phyloP scores from a whole-genome alignment of 306 rosid genomes.

The Medicago lupulina region DNA sequence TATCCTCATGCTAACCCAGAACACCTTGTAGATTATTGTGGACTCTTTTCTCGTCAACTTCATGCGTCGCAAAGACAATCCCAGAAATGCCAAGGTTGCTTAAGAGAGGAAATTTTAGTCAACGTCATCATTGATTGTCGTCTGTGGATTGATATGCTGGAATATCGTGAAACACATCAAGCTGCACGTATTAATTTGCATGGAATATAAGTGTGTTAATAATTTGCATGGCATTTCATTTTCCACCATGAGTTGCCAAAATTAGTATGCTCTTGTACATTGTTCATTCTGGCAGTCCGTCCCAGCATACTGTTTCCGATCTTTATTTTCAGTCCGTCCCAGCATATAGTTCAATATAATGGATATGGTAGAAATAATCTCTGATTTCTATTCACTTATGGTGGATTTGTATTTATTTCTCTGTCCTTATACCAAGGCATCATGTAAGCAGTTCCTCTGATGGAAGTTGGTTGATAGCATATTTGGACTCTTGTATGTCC shows the following conservation, averaged over 20 bases:
- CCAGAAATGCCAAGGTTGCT: slow-evolving; percentile 50
- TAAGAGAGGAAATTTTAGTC: slow-evolving; percentile 32
- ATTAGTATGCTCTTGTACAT: no score
- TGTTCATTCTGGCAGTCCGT: slow-evolving; percentile 1
- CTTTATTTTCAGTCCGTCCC: neutral
- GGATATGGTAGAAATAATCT: neutral
- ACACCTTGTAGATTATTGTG: slow-evolving; percentile 59
- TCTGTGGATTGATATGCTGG: no score
- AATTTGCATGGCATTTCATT: no score
- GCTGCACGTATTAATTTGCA: no score
- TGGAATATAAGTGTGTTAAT: no score
- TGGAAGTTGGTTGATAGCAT: neutral
- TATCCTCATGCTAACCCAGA: slow-evolving; percentile 43
- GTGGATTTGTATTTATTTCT: neutral
- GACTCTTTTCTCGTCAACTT: slow-evolving; percentile 73
- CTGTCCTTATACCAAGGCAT: neutral
- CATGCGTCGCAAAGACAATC: slow-evolving; percentile 55
- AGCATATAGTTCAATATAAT: neutral
- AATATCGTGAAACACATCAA: no score
- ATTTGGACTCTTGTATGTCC: neutral
- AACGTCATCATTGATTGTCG: no score
- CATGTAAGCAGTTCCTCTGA: neutral
- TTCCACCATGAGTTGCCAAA: no score
- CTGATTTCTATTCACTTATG: neutral
- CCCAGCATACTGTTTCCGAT: neutral